Base-by-base conservation (phyloP, 1,284 basidiomycete species). In the Ceratobasidium sp. region DNA sequence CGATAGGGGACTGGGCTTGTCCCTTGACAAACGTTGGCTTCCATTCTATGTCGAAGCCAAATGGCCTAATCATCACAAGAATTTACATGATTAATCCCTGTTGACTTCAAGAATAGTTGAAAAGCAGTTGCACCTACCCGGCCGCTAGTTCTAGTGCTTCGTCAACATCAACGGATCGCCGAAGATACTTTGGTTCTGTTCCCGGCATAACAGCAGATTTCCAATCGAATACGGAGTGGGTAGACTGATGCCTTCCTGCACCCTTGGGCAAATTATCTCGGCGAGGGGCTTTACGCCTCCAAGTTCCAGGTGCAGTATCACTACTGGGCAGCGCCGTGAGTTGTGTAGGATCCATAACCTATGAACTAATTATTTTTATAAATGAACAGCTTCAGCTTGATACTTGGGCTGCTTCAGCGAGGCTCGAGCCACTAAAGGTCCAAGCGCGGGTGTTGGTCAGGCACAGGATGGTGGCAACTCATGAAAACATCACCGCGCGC, bases 41-140 rank as follows among this genome's bases (percentile, higher is more conserved):
- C 36, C 52, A 69, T 41, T 69, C 64, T 21, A 69, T 16, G n/a
- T 69, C 64, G 28, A 69, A 69, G 4, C 64, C 64, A 45, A 69
- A 69, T n/a, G 64, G 64, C 50, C 64, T 69, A 55, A 8, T 10
- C 39, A 18, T 10, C 34, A 64, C 21, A 28, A 48, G 16, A 34
- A 36, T n/a, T n/a, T n/a, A n/a, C n/a, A n/a, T n/a, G n/a, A n/a
- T n/a, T n/a, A n/a, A n/a, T n/a, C n/a, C n/a, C n/a, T n/a, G 6
- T 34, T 26, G 18, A 23, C 21, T 50, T 12, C 12, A 23, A 34
- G 21, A 39, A n/a, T 26, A 3, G 18, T 53, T 30, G 43, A 21
- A 14, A 45, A 21, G 8, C 2, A 65, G 45, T 21, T 12, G 10
- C 8, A n/a, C 64, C 28, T n/a, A 69, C 64, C 64, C 64, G 21